Percentiles rank a stretch among this genome's conserved stretches.
phyloP scores from a whole-genome alignment of 148 eudicot genomes.

The Rhododendron vialii region DNA sequence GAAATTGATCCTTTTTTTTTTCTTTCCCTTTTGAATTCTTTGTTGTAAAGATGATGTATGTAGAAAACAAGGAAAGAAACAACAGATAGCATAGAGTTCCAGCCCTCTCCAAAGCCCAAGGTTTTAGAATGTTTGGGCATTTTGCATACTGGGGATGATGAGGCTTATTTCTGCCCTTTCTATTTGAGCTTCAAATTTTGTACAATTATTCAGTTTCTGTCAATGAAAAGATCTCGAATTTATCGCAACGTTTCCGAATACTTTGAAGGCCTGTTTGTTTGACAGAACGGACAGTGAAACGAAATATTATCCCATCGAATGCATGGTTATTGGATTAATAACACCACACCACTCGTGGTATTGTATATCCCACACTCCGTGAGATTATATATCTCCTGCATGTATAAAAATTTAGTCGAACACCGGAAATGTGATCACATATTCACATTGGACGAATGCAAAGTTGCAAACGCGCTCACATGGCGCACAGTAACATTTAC shows the following conservation, averaged over 20 bases:
- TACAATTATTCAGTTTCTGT: constrained; percentile 2
- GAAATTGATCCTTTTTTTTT: too few relatives aligned
- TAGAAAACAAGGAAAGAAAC: constrained; percentile 19
- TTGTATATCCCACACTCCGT: neutral
- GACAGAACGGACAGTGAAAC: neutral
- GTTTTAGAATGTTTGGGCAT: constrained; percentile 57
- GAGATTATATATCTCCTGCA: neutral
- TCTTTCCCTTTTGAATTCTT: neutral
- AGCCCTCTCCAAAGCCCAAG: constrained; percentile 85
- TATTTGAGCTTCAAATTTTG: neutral
- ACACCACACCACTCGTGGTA: neutral
- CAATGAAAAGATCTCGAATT: neutral
- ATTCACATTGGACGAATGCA: neutral
- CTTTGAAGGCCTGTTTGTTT: neutral
- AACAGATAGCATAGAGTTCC: constrained; percentile 17
- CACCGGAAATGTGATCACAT: neutral
- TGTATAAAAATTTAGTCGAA: neutral
- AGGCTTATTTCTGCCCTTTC: constrained; percentile 29
- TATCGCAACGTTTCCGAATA: neutral
- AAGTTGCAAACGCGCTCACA: neutral
- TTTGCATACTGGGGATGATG: constrained; percentile 59
- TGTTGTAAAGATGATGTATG: constrained; percentile 16
- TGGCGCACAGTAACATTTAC: neutral
- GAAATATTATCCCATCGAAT: neutral
- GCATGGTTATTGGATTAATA: neutral